phyloP scores from a whole-genome alignment of 2,329 filamentous ascomycete species.

The Clonostachys sp. region DNA sequence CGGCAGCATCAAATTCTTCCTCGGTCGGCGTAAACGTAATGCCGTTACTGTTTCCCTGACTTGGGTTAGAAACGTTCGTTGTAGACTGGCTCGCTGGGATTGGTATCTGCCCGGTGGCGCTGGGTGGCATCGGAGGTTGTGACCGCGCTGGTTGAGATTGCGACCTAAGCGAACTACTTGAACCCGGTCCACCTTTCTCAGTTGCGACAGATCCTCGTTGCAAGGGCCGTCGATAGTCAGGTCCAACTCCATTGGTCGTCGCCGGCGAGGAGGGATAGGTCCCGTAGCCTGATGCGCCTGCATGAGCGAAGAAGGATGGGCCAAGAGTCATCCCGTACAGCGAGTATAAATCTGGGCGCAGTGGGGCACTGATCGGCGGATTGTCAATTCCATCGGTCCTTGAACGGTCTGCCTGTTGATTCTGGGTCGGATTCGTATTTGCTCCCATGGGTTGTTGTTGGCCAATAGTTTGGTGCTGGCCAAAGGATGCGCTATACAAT shows the following conservation, averaged over 20 bases:
- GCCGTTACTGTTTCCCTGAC: constrained; percentile 39
- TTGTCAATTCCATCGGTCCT: constrained; percentile 62
- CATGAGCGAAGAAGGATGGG: constrained; percentile 40
- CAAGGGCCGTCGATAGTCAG: constrained; percentile 53
- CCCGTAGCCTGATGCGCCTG: constrained; percentile 32
- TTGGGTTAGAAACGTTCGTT: constrained; percentile 25
- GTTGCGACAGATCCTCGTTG: constrained; percentile 48
- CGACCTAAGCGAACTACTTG: constrained; percentile 55
- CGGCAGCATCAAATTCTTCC: constrained; percentile 38
- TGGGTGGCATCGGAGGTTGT: constrained; percentile 15
- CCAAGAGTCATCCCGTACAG: constrained; percentile 37
- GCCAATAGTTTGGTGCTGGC: constrained; percentile 23
- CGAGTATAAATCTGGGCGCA: constrained; percentile 52
- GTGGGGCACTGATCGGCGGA: constrained; percentile 53
- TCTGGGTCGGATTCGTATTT: constrained; percentile 16
- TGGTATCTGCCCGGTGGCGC: background rate
- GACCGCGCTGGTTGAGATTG: constrained; percentile 60
- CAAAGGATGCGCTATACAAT: constrained; percentile 14
- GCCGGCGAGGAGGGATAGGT: constrained; percentile 55
- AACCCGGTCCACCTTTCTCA: constrained; percentile 39
- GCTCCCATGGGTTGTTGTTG: constrained; percentile 23
- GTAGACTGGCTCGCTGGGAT: constrained; percentile 19
- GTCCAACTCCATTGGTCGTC: constrained; percentile 28
- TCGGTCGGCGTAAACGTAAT: constrained; percentile 52
- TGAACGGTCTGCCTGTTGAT: constrained; percentile 40